Base-by-base conservation (phyloP, 352 stramenopile species). In the Phytophthora litchii region DNA sequence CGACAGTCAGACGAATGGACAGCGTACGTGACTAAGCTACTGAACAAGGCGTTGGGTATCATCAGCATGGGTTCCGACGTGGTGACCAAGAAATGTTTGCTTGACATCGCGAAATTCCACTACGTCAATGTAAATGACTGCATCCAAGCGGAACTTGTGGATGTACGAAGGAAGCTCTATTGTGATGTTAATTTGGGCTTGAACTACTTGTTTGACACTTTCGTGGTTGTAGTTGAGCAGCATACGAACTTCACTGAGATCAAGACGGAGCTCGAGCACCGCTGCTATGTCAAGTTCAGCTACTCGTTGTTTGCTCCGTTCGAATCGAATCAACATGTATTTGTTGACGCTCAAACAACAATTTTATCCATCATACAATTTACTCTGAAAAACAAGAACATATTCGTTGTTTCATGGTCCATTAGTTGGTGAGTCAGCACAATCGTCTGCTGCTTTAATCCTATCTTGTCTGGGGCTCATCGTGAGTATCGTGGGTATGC, bases 271-370 rank as follows among this genome's bases (percentile, higher is more conserved):
- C 54, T 82, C 42, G 44, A 82, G 27, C 23, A 21, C 6, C 59
- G 55, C 42, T 84, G 76, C 70, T 76, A 76, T 58, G 51, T 85
- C 61, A 78, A 76, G 59, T 74, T 85, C 47, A 69, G 70, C 47
- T 85, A 85, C 60, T 80, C 72, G 36, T 25, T 81, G 4, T 67
- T 76, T 19, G 65, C 69, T 27, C 67, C 75, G 12, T 85, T 80
- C 37, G 75, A 85, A 23, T n/a, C n/a, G n/a, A n/a, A n/a, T n/a
- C n/a, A n/a, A n/a, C n/a, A n/a, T n/a, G n/a, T n/a, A n/a, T n/a
- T n/a, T n/a, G n/a, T n/a, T n/a, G n/a, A n/a, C n/a, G n/a, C n/a
- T n/a, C n/a, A n/a, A n/a, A n/a, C n/a, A n/a, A n/a, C n/a, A n/a
- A n/a, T n/a, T n/a, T n/a, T n/a, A n/a, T n/a, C n/a, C n/a, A n/a